A percentile compares a stretch with the other conserved stretches of the same genome.
These are phyloP conservation scores for Pugionium dolabratum DNA, from an alignment of 345 rosid genomes.

Conservation along the genomic window DNA sequence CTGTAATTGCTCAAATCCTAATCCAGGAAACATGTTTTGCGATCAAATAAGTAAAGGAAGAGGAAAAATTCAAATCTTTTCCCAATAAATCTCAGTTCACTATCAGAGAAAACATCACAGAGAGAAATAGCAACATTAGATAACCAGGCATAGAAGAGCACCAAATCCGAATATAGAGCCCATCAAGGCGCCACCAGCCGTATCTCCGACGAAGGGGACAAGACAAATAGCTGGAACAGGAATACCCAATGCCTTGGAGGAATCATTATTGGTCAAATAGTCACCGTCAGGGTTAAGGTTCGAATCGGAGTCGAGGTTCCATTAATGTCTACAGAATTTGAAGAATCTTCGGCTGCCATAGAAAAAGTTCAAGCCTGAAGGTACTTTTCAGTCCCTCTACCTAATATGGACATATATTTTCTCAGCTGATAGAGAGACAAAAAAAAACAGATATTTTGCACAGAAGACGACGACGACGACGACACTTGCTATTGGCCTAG, in stretches of 20 bases:
- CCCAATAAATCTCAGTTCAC: background rate
- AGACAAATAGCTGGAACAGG: conserved; percentile 71
- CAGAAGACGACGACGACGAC: conserved; percentile 19
- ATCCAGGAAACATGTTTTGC: background rate
- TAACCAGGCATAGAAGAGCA: conserved; percentile 26
- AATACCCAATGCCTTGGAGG: conserved; percentile 46
- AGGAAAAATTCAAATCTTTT: background rate
- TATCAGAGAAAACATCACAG: background rate
- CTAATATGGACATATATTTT: conserved; percentile 32
- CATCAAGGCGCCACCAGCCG: conserved; percentile 87
- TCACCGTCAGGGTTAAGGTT: conserved; percentile 38
- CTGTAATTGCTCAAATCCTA: no score
- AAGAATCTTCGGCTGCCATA: conserved; percentile 55
- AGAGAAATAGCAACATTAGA: no score
- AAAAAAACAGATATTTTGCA: conserved; percentile 20
- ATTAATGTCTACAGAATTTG: conserved; percentile 38
- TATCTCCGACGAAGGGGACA: conserved; percentile 66
- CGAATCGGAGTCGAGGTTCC: conserved; percentile 28
- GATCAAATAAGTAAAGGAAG: background rate
- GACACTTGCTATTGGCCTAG: background rate
- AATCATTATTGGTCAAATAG: conserved; percentile 33
- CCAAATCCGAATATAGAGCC: conserved; percentile 90
- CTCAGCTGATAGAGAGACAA: no score
- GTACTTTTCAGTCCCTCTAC: conserved; percentile 8
- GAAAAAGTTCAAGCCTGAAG: conserved; percentile 11